These are phyloP conservation scores for Trichoderma semiorbis DNA, from an alignment of 2,329 filamentous ascomycete species.

Conservation along the genomic window DNA sequence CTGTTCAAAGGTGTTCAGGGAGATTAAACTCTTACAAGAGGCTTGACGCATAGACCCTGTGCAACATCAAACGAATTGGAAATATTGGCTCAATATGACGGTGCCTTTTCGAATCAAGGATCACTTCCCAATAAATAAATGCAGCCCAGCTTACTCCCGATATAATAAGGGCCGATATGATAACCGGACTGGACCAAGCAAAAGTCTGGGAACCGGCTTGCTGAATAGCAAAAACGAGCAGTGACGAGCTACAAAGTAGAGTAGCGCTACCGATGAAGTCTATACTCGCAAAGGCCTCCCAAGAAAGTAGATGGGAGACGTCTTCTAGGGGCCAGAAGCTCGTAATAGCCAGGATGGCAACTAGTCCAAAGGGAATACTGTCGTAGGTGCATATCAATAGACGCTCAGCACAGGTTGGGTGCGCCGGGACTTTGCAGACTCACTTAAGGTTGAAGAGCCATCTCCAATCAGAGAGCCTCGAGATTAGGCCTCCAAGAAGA, in stretches of 20 bases:
- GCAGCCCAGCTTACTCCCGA: constrained; percentile 46
- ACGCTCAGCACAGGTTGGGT: constrained; percentile 6
- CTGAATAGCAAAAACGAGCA: constrained; percentile 55
- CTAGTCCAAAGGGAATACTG: constrained; percentile 49
- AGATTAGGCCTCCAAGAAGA: constrained; percentile 54
- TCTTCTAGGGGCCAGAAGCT: constrained; percentile 43
- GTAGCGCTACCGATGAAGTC: constrained; percentile 52
- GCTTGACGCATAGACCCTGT: constrained; percentile 49
- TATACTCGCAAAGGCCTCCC: constrained; percentile 44
- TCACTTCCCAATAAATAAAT: constrained; percentile 51
- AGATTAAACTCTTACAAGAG: constrained; percentile 41
- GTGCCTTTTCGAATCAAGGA: constrained; percentile 37
- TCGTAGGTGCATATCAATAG: constrained; percentile 18
- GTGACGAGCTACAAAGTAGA: constrained; percentile 49
- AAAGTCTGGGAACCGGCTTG: constrained; percentile 52
- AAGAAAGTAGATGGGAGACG: constrained; percentile 36
- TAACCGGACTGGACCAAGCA: constrained; percentile 50
- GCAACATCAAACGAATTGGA: constrained; percentile 45
- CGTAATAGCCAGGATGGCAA: constrained; percentile 46
- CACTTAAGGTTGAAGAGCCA: constrained; percentile 63
- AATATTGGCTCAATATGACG: constrained; percentile 52
- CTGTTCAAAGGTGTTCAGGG: neutral
- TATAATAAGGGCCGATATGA: constrained; percentile 47
- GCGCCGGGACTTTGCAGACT: constrained; percentile 19
- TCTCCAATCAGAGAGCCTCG: constrained; percentile 52